Evolutionary conservation across 2,329 filamentous ascomycete genomes (phyloP).

Genomic region (Aspergillus sp.): DNA sequence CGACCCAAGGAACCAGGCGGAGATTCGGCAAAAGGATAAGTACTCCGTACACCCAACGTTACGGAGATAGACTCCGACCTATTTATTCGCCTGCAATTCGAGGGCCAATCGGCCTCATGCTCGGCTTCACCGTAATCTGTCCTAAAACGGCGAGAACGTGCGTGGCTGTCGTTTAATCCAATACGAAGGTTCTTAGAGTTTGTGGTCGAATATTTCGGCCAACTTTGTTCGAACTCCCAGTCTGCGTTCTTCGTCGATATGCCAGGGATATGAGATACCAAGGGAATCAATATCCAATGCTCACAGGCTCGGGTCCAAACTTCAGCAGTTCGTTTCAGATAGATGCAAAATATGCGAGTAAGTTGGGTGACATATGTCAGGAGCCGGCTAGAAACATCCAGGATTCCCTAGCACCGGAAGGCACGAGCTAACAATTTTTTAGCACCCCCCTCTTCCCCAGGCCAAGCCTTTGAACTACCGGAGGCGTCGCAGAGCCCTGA

Average conservation of each 20-base stretch:
- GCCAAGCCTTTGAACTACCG: too few species aligned
- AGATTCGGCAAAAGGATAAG: too few species aligned
- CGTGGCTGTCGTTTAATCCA: background rate
- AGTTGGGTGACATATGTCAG: background rate
- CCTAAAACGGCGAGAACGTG: background rate
- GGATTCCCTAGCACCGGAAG: background rate
- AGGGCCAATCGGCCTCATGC: too few species aligned
- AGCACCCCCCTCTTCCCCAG: background rate
- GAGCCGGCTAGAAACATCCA: background rate
- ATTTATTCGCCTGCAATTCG: too few species aligned
- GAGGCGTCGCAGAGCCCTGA: too few species aligned
- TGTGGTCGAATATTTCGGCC: background rate
- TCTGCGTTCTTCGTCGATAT: background rate
- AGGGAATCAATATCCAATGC: background rate
- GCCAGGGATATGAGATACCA: background rate
- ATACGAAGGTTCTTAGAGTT: too few species aligned
- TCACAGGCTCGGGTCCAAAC: background rate
- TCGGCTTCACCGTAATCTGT: too few species aligned
- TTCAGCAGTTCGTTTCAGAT: background rate
- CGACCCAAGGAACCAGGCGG: too few species aligned
- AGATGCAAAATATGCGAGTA: background rate
- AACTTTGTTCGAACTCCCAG: background rate
- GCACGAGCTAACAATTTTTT: background rate
- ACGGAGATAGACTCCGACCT: too few species aligned
- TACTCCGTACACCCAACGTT: too few species aligned